Evolutionary conservation across 2,329 filamentous ascomycete genomes (phyloP).

Genomic region (Didymella arachidicola): DNA sequence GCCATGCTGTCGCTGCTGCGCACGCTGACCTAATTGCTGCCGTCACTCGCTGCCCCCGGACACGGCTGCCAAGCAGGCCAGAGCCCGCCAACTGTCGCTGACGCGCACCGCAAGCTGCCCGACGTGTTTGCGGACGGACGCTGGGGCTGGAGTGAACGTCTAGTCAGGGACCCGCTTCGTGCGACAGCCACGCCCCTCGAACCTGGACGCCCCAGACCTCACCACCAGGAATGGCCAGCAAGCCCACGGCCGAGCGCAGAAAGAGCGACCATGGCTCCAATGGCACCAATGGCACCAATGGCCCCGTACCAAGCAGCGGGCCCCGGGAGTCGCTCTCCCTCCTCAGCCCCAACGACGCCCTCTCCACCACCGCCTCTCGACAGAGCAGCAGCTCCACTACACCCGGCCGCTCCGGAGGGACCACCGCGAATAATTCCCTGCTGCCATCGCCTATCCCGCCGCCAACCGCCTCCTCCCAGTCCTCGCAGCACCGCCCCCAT

Average conservation of each 20-base stretch:
- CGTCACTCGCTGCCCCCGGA: slow-evolving; percentile 21
- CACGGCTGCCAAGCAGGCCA: slow-evolving; percentile 12
- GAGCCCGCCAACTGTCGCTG: slow-evolving; percentile 13
- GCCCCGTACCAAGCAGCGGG: slow-evolving; percentile 2
- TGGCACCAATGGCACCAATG: slow-evolving; percentile 6
- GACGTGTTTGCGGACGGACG: slow-evolving; percentile 16
- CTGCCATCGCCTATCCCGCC: slow-evolving; percentile 46
- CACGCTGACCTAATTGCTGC: slow-evolving; percentile 21
- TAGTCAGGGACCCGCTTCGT: slow-evolving; percentile 26
- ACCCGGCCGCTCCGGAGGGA: slow-evolving; percentile 15
- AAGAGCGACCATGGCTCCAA: slow-evolving; percentile 35
- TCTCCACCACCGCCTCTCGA: slow-evolving; percentile 23
- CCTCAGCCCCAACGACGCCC: slow-evolving; percentile 32
- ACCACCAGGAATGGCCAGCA: slow-evolving; percentile 40
- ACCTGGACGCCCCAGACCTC: slow-evolving; percentile 15
- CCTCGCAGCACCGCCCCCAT: slow-evolving; percentile 41
- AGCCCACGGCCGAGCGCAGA: slow-evolving; percentile 41
- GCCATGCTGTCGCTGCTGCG: slow-evolving; percentile 30
- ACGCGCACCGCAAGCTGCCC: slow-evolving; percentile 19
- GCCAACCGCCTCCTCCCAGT: slow-evolving; percentile 41
- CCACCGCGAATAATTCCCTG: slow-evolving; percentile 22
- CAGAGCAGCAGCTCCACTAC: slow-evolving; percentile 20
- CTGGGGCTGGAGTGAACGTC: slow-evolving; percentile 16
- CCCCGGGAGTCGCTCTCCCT: slow-evolving; percentile 13
- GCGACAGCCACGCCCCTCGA: slow-evolving; percentile 33